These are phyloP conservation scores for Fusarium subtropicale DNA, from an alignment of 2,329 filamentous ascomycete species.

Conservation along the genomic window DNA sequence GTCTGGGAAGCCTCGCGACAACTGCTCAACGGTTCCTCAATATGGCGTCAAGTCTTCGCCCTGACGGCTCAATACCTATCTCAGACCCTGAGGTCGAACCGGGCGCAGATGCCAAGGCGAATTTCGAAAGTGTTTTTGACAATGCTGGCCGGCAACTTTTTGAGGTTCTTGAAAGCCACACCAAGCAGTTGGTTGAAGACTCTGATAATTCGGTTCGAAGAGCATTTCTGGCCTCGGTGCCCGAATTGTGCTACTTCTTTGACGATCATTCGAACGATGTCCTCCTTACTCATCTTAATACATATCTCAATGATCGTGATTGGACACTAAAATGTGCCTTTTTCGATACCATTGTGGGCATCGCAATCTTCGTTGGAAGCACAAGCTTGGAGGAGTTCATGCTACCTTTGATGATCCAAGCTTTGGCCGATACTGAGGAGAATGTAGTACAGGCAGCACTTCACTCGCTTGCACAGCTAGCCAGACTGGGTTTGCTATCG, in stretches of 20 bases:
- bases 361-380: constrained; percentile 89
- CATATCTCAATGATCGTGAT: constrained; percentile 94
- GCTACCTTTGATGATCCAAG: constrained; percentile 93
- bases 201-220: constrained; percentile 85
- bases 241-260: constrained; percentile 94
- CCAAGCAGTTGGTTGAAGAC: constrained; percentile 90
- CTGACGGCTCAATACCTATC: constrained; percentile 82
- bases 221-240: constrained; percentile 91
- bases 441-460: constrained; percentile 93
- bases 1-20: constrained; percentile 86
- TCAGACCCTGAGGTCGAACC: constrained; percentile 84
- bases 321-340: constrained; percentile 98
- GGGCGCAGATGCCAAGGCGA: constrained; percentile 72
- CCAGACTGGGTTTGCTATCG: constrained; percentile 87
- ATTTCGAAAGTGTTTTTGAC: constrained; percentile 87
- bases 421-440: constrained; percentile 91
- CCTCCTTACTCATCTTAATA: constrained; percentile 95
- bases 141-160: constrained; percentile 85
- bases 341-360: constrained; percentile 93
- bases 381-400: constrained; percentile 95
- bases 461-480: constrained; percentile 88
- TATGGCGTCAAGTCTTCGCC: constrained; percentile 87
- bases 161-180: constrained; percentile 86
- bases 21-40: constrained; percentile 89
- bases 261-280: constrained; percentile 94